A percentile compares a stretch with the other conserved stretches of the same genome.
These are phyloP conservation scores for Tuber umbilicatum DNA, from an alignment of 495 filamentous ascomycete genomes.

Conservation along the genomic window DNA sequence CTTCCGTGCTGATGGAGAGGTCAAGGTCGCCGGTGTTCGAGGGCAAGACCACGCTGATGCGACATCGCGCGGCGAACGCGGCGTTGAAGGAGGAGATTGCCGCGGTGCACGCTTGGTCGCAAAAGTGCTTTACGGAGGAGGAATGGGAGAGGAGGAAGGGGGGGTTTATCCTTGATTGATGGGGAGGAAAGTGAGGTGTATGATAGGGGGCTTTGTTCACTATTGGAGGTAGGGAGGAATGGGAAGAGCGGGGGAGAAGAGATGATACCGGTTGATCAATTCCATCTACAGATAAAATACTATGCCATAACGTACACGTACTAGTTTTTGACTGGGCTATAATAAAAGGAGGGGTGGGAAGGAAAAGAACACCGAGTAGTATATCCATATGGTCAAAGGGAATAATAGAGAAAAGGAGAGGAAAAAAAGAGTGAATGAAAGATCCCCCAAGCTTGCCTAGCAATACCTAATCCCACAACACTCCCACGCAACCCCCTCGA, in stretches of 20 bases:
- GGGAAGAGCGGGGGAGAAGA: background rate
- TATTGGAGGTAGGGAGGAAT: background rate
- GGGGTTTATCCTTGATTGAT: conserved; percentile 3
- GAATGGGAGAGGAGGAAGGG: conserved; percentile 73
- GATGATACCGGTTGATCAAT: background rate
- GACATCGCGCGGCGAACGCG: conserved; percentile 82
- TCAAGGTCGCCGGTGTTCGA: conserved; percentile 65
- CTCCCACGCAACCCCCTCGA: conserved; percentile 42
- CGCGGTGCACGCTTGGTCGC: conserved; percentile 95
- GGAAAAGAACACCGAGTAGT: background rate
- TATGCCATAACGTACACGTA: background rate
- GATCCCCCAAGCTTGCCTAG: conserved; percentile 10
- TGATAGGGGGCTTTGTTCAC: background rate
- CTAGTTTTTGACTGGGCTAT: background rate
- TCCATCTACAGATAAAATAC: conserved; percentile 2
- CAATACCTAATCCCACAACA: conserved; percentile 36
- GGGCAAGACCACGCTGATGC: conserved; percentile 77
- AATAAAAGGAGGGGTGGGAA: background rate
- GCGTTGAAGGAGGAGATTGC: conserved; percentile 88
- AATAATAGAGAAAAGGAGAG: background rate
- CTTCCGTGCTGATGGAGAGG: background rate
- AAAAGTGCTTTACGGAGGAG: conserved; percentile 91
- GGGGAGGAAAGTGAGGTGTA: background rate
- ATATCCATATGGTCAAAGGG: background rate
- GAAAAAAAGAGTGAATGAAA: background rate